Base-by-base conservation (phyloP, 495 filamentous ascomycete genomes). In the Venustampulla echinocandica region DNA sequence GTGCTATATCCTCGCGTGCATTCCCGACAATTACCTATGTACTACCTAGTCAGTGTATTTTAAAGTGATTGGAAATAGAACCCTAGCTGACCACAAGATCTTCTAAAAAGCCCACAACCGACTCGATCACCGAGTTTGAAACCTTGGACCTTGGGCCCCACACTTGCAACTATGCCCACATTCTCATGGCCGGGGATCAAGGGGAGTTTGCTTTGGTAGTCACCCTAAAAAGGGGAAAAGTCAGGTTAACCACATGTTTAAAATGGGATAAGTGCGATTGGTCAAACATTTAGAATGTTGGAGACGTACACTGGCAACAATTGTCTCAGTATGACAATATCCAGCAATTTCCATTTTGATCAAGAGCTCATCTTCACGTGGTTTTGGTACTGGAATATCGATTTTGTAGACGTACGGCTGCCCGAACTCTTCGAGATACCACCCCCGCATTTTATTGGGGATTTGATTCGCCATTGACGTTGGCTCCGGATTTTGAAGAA, bases 101-200 rank as follows among this genome's bases (percentile, higher is more conserved):
- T 14, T 44, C 47, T 40, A 35, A 46, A 48, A 24, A 47, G 46
- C 14, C 42, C 30, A 19, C 34, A 25, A n/a, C 49, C 49, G 19
- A 55, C 47, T 17, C 49, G 37, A 42, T 55, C 52, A 18, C 52
- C 52, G 6, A 46, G 21, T 24, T 41, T 46, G 25, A 53, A 39
- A 13, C 15, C 42, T 15, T 15, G 32, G 10, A 13, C 21, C n/a
- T 35, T 10, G 3, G 33, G 14, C 4, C 49, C 52, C 22, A 42
- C 17, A 17, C 17, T 15, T 1, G 28, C 27, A 4, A 55, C 23
- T 21, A 25, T 47, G 1, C 49, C 41, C 0, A 47, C 52, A 35
- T 33, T 30, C 24, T 55, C 52, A 15, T 55, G 52, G 4, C 40
- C 51, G 7, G 51, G 37, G 11, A 50, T 52, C 13, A 50, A 28